These are phyloP conservation scores for Linnemannia hyalina DNA, from an alignment of 192 early-diverging fungal species.

Conservation along the genomic window DNA sequence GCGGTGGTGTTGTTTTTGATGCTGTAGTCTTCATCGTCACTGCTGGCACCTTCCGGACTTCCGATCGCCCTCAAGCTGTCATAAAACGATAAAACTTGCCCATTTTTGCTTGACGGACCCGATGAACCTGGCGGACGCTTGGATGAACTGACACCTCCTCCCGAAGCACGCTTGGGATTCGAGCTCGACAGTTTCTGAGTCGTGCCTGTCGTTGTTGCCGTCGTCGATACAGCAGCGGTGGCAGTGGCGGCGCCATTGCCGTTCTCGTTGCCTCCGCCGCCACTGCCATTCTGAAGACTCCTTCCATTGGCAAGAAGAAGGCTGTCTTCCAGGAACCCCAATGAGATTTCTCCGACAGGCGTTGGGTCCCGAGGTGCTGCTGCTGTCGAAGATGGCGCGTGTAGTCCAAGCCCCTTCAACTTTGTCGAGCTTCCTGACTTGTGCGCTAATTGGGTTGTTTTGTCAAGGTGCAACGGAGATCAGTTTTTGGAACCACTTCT, in stretches of 20 bases:
- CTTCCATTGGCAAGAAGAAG: constrained; percentile 42
- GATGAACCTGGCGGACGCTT: constrained; percentile 48
- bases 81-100: constrained; percentile 53
- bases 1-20: background rate
- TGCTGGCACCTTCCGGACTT: constrained; percentile 18
- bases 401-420: constrained; percentile 39
- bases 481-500: background rate
- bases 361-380: constrained; percentile 7
- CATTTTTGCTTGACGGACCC: constrained; percentile 45
- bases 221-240: background rate
- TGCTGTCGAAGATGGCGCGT: constrained; percentile 18
- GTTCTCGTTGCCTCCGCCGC: background rate
- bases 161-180: constrained; percentile 36
- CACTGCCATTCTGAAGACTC: constrained; percentile 46
- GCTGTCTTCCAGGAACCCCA: constrained; percentile 42
- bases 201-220: background rate
- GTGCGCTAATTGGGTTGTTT: constrained; percentile 8
- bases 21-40: background rate
- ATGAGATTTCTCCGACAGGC: constrained; percentile 46
- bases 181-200: constrained; percentile 48
- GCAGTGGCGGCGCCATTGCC: background rate
- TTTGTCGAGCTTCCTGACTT: constrained; percentile 44
- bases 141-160: constrained; percentile 31
- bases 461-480: background rate
- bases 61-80: constrained; percentile 48